Percentiles rank a stretch among this genome's conserved stretches.
Evolutionary conservation across 139 green algal genomes (phyloP).

Genomic region (Chlamydomonas sphaeroides): DNA sequence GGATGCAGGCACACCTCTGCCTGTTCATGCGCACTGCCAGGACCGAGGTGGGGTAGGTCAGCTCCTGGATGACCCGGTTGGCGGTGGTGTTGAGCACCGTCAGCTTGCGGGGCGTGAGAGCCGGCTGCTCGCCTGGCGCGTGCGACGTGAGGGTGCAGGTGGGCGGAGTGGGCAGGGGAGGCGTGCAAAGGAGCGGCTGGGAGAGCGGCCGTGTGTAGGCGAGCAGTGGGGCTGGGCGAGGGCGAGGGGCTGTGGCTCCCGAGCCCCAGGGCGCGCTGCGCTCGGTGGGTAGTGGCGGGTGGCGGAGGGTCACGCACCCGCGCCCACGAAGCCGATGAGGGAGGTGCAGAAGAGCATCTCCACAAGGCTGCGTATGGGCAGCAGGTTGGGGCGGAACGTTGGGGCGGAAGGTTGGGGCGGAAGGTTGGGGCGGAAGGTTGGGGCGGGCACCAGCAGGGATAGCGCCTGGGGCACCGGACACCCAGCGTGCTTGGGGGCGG

Average conservation of each 20-base stretch:
- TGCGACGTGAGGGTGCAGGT: neutral
- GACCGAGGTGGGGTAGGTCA: slow-evolving; percentile 71
- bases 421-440: neutral
- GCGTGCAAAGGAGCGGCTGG: neutral
- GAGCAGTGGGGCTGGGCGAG: no score
- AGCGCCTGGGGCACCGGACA: no score
- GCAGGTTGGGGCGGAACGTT: neutral
- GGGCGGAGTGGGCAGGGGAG: no score
- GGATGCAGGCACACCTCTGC: slow-evolving; percentile 53
- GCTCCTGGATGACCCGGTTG: slow-evolving; percentile 65
- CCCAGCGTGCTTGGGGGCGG: no score
- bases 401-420: no score
- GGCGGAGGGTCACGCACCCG: no score
- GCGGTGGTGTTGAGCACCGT: slow-evolving; percentile 79
- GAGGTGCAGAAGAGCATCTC: slow-evolving; percentile 89
- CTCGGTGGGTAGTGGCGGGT: no score
- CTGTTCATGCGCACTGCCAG: slow-evolving; percentile 82
- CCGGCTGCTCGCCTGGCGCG: slow-evolving; percentile 78
- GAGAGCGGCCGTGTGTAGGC: no score
- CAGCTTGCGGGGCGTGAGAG: slow-evolving; percentile 79
- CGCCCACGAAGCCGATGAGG: slow-evolving; percentile 82
- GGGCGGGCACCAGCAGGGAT: no score
- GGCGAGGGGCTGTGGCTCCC: no score
- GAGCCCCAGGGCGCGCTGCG: no score
- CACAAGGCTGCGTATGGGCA: slow-evolving; percentile 61